Percentiles rank a stretch among this genome's conserved stretches.
Evolutionary conservation across 2,329 filamentous ascomycete species (phyloP).

Genomic region (Xylaria sp.): DNA sequence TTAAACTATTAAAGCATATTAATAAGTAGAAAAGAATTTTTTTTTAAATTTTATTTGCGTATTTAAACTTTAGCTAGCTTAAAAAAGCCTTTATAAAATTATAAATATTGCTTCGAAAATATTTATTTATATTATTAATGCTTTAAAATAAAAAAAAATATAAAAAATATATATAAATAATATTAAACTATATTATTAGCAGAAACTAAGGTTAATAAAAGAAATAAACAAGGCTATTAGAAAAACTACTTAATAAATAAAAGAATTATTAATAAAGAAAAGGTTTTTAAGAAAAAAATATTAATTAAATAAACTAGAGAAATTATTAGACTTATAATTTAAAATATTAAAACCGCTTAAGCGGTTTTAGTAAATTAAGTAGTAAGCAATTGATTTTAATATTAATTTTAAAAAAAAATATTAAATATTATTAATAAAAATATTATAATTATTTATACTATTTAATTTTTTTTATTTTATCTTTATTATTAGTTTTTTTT

Average conservation of each 20-base stretch:
- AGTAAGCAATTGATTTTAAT: too few relatives aligned
- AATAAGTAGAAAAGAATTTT: neutral
- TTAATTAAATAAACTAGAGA: too few relatives aligned
- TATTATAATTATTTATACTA: too few relatives aligned
- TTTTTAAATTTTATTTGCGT: neutral
- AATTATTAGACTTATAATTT: too few relatives aligned
- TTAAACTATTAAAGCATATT: neutral
- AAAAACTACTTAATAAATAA: neutral
- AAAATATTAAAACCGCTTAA: too few relatives aligned
- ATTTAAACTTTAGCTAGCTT: neutral
- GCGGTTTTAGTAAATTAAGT: too few relatives aligned
- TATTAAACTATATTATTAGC: neutral
- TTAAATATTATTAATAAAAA: too few relatives aligned
- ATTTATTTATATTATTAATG: neutral
- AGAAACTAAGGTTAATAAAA: constrained; percentile 1
- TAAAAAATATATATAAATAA: neutral
- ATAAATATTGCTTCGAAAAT: neutral
- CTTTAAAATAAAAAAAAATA: neutral
- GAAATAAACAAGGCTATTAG: neutral
- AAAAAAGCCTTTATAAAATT: neutral
- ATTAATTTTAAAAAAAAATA: too few relatives aligned
- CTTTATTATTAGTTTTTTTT: too few relatives aligned
- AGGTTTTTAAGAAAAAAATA: too few relatives aligned
- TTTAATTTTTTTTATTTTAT: too few relatives aligned
- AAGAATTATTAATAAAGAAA: too few relatives aligned